phyloP scores from a whole-genome alignment of 306 rosid genomes.

The Erythrophleum fordii region DNA sequence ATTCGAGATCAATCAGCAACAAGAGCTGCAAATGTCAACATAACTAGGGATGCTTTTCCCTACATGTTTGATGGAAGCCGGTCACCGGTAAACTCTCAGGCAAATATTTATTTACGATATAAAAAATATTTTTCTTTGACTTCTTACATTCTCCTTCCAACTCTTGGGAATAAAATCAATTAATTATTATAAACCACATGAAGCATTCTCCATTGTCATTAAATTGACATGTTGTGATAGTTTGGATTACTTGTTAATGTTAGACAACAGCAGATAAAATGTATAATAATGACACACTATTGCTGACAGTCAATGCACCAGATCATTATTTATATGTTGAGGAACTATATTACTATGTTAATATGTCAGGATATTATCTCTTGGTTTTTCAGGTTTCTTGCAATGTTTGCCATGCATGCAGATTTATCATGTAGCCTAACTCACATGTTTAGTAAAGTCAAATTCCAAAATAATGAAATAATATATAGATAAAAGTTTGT shows the following conservation, averaged over 20 bases:
- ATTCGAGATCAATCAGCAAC: constrained; percentile 78
- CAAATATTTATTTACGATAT: neutral
- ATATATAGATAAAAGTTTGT: neutral
- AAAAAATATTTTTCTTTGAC: constrained; percentile 25
- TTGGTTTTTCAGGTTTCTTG: neutral
- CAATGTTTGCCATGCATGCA: neutral
- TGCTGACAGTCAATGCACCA: neutral
- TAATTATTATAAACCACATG: neutral
- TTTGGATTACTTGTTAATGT: constrained; percentile 4
- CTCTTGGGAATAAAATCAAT: neutral
- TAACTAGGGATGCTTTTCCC: constrained; percentile 71
- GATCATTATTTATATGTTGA: neutral
- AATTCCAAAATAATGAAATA: neutral
- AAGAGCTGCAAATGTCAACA: constrained; percentile 60
- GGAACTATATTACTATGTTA: constrained; percentile 10
- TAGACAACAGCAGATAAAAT: neutral
- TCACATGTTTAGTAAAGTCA: constrained; percentile 1
- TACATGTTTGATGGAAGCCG: constrained; percentile 78
- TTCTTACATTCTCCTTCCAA: constrained; percentile 11
- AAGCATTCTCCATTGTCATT: neutral
- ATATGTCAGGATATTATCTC: neutral
- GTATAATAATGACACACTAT: neutral
- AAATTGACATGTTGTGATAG: neutral
- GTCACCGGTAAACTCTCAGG: constrained; percentile 67
- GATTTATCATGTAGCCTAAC: neutral